Percentiles rank a stretch among this genome's conserved stretches.
Conservation (phyloP, 805 yeast species). For the Zygoascus ofunaensis region DNA sequence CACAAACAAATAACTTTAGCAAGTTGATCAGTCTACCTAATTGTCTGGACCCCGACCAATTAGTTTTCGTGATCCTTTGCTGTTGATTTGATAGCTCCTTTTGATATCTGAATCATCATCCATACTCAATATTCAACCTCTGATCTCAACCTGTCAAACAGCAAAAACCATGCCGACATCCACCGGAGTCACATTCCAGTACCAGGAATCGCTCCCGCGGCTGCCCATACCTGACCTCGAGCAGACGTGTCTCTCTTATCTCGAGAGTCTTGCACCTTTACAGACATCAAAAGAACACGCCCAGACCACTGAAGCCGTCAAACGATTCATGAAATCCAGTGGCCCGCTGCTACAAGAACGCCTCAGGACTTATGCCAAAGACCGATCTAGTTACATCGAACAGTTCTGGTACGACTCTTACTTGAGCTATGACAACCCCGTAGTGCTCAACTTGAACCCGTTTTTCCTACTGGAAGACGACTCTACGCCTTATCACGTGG, state of each 20-base stretch:
- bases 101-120: too few species aligned
- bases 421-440: constrained; percentile 67
- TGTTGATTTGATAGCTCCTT: too few species aligned
- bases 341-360: constrained; percentile 55
- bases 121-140: too few species aligned
- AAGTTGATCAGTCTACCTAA: too few species aligned
- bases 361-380: constrained; percentile 50
- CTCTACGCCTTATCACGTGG: constrained; percentile 53
- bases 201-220: constrained; percentile 50
- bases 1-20: too few species aligned
- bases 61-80: too few species aligned
- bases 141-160: too few species aligned
- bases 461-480: constrained; percentile 86
- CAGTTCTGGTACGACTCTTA: constrained; percentile 94
- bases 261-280: constrained; percentile 64
- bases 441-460: constrained; percentile 86
- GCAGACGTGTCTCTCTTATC: constrained; percentile 57
- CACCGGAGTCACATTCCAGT: constrained; percentile 41
- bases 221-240: constrained; percentile 74
- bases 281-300: constrained; percentile 63
- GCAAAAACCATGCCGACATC: too few species aligned
- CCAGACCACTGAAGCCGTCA: constrained; percentile 50
- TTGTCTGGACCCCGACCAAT: too few species aligned
- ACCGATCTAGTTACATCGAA: constrained; percentile 74
- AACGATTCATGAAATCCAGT: constrained; percentile 43